Evolutionary conservation across 1,139 yeast genomes (phyloP), one percentile per base, ranked within the genome.

Genomic region (Yamadazyma diddensiae): DNA sequence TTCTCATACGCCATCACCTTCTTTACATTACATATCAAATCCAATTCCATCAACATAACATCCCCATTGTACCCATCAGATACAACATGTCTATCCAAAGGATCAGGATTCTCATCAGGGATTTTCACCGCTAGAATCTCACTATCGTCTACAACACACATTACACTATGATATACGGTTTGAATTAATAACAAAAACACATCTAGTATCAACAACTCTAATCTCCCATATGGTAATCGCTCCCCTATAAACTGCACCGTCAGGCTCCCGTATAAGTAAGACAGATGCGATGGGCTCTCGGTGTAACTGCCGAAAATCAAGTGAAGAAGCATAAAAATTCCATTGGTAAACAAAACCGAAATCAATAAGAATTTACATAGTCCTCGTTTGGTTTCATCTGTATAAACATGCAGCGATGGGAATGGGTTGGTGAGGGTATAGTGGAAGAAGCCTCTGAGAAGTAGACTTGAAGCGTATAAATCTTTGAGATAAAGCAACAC

Each of bases 161-260:
- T 54, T 14, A 68, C 36, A 31, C 54, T 52, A 39, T 62, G 70
- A 36, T 46, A 55, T 1, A 62, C 38, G 30, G 63, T 37, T 38
- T 66, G 73, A 7, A 53, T 24, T 6, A 45, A 37, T 24, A 61
- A 50, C 3, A 61, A 43, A 10, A 53, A 21, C 3, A 52, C 20
- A 37, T 69, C 74, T 17, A 53, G 49, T 3, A 43, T 7, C 6
- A 67, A 17, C 27, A 67, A 42, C 34, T 57, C 65, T 4, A 55
- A 21, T 21, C 52, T 30, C 5, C 55, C 47, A 17, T 24, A 48
- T 1, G 71, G 64, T 9, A 52, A 35, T 25, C 60, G 41, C 36
- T 69, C 74, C 0, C 74, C 74, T 12, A 68, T 64, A 37, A 68
- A 67, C 38, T 65, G 68, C 4, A 68, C 41, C 2, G 68, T 47